phyloP scores from a whole-genome alignment of 2,329 filamentous ascomycete species.

The Neurospora sp. region DNA sequence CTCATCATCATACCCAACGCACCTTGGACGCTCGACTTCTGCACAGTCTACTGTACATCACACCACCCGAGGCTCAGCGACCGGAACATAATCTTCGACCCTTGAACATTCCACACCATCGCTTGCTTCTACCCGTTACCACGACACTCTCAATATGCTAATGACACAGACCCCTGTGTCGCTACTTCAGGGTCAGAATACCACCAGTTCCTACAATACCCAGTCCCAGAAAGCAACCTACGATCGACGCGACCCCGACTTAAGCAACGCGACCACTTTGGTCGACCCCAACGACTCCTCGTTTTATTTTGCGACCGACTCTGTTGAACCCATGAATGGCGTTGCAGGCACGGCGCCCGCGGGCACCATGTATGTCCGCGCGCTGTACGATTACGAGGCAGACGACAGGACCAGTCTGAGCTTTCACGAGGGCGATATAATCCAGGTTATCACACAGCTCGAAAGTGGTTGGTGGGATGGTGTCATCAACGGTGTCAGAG shows the following conservation, averaged over 20 bases:
- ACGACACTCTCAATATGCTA: constrained; percentile 34
- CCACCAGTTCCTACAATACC: constrained; percentile 22
- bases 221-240: constrained; percentile 14
- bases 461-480: constrained; percentile 99
- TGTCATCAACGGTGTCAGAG: constrained; percentile 89
- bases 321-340: constrained; percentile 43
- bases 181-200: constrained; percentile 35
- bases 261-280: constrained; percentile 24
- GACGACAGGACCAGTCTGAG: constrained; percentile 95
- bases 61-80: not conserved
- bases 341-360: constrained; percentile 48
- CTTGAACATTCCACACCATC: constrained; percentile 6
- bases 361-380: constrained; percentile 80
- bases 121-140: constrained; percentile 9
- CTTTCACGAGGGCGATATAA: constrained; percentile 93
- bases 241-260: constrained; percentile 14
- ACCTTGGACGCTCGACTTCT: not conserved
- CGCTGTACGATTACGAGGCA: constrained; percentile 94
- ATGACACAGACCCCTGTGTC: constrained; percentile 40
- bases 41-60: not conserved
- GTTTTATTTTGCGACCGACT: constrained; percentile 15
- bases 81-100: constrained; percentile 6
- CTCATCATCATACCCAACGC: not conserved
- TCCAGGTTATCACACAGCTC: constrained; percentile 95
- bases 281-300: constrained; percentile 20